Evolutionary conservation across 345 rosid genomes (phyloP).

Genomic region (Pistacia vera): DNA sequence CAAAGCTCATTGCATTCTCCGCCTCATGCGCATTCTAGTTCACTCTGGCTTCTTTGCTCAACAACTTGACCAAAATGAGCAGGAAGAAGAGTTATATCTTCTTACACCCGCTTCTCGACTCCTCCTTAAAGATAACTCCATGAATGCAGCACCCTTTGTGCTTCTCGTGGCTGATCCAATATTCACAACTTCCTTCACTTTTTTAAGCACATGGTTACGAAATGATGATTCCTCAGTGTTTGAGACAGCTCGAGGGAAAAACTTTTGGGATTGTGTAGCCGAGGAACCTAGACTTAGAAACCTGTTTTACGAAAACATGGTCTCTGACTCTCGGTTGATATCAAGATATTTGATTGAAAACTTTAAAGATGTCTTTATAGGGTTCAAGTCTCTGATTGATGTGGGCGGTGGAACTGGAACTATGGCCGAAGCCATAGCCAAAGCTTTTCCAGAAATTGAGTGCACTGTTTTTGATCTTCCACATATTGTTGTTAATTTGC

Average conservation of each 20-base stretch:
- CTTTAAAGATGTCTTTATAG: constrained; percentile 3
- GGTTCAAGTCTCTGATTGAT: constrained; percentile 9
- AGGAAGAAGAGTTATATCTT: constrained; percentile 1
- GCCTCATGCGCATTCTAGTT: constrained; percentile 15
- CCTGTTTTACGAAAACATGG: no score
- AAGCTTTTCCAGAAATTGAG: constrained; percentile 24
- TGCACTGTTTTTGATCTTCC: constrained; percentile 47
- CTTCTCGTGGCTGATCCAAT: constrained; percentile 5
- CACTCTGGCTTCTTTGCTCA: constrained; percentile 15
- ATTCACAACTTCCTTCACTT: not conserved
- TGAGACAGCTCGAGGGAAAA: constrained; percentile 9
- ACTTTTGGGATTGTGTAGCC: constrained; percentile 2
- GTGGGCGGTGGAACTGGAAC: constrained; percentile 7
- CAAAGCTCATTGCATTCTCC: not conserved
- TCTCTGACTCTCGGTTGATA: no score
- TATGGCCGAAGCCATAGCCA: constrained; percentile 26
- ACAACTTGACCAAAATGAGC: not conserved
- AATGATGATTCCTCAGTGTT: constrained; percentile 6
- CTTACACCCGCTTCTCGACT: constrained; percentile 11
- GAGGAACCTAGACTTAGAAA: not conserved
- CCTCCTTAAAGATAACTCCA: constrained; percentile 7
- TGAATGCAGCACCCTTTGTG: not conserved
- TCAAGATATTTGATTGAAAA: constrained; percentile 3
- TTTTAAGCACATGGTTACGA: constrained; percentile 10
- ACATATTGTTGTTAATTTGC: constrained; percentile 32